Conservation (phyloP, 805 yeast genomes). For the Metschnikowia picachoensis region DNA sequence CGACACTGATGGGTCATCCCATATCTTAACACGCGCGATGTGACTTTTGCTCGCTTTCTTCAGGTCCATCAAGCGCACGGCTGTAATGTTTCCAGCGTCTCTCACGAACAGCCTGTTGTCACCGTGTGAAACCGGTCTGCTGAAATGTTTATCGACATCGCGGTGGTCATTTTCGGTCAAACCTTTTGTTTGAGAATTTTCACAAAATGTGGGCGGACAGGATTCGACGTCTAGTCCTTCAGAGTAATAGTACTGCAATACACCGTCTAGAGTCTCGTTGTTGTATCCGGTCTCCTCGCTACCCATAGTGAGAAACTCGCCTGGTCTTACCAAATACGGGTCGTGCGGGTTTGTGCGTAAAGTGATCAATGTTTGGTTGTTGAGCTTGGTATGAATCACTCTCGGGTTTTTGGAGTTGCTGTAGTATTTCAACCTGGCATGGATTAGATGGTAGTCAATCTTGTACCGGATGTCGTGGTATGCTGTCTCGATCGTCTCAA, state of each 20-base stretch:
- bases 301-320: constrained; percentile 29
- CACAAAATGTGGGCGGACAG: constrained; percentile 5
- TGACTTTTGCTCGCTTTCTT: background rate
- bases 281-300: constrained; percentile 5
- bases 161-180: no score
- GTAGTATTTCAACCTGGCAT: constrained; percentile 37
- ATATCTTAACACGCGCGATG: background rate
- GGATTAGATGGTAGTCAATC: constrained; percentile 29
- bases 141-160: no score
- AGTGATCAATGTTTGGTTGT: constrained; percentile 32
- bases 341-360: constrained; percentile 37
- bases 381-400: constrained; percentile 34
- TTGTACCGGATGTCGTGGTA: constrained; percentile 30
- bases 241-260: constrained; percentile 12
- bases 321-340: constrained; percentile 27
- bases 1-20: background rate
- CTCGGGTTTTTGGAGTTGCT: constrained; percentile 34
- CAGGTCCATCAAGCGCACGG: no score
- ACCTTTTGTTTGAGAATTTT: background rate
- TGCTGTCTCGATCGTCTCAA: constrained; percentile 10
- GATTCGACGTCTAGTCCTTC: constrained; percentile 8
- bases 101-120: background rate
- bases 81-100: background rate
- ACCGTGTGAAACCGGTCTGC: no score
- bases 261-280: constrained; percentile 11